Percentiles rank a stretch among this genome's conserved stretches.
phyloP scores from a whole-genome alignment of 1,284 basidiomycete species.

The Ustilago trichophora region DNA sequence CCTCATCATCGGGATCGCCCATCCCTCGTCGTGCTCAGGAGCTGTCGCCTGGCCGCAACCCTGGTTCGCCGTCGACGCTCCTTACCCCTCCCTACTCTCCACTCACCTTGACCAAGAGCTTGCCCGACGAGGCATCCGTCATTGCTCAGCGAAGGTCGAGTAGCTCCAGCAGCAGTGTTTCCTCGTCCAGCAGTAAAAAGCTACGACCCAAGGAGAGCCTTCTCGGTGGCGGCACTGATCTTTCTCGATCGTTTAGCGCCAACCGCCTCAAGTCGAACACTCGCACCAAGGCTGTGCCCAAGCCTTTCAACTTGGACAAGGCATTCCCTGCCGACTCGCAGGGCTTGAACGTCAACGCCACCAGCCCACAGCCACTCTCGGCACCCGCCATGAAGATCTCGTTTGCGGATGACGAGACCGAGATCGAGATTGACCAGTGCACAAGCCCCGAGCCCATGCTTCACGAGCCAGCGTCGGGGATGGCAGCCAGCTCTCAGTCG shows the following conservation, averaged over 20 bases:
- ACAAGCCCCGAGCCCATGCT: conserved; percentile 29
- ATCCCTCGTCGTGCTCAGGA: conserved; percentile 31
- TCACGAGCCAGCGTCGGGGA: conserved; percentile 3
- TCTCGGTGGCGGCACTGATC: conserved; percentile 36
- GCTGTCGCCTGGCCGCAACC: conserved; percentile 16
- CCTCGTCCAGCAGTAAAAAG: conserved; percentile 41
- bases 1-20: conserved; percentile 25
- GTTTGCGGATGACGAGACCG: conserved; percentile 34
- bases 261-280: conserved; percentile 37
- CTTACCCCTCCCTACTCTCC: conserved; percentile 55
- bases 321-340: conserved; percentile 25
- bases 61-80: conserved; percentile 37
- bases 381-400: conserved; percentile 50
- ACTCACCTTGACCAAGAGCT: conserved; percentile 24
- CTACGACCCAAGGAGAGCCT: conserved; percentile 38
- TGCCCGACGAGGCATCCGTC: conserved; percentile 30
- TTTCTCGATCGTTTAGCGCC: conserved; percentile 48
- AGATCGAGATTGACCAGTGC: conserved; percentile 32
- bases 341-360: conserved; percentile 6
- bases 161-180: conserved; percentile 44
- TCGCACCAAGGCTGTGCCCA: conserved; percentile 41
- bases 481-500: conserved; percentile 6
- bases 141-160: conserved; percentile 31
- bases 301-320: conserved; percentile 43
- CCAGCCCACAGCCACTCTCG: conserved; percentile 32